Evolutionary conservation across 352 stramenopile species (phyloP), one percentile per base, ranked within the genome.

Genomic region (Phytophthora meadii): DNA sequence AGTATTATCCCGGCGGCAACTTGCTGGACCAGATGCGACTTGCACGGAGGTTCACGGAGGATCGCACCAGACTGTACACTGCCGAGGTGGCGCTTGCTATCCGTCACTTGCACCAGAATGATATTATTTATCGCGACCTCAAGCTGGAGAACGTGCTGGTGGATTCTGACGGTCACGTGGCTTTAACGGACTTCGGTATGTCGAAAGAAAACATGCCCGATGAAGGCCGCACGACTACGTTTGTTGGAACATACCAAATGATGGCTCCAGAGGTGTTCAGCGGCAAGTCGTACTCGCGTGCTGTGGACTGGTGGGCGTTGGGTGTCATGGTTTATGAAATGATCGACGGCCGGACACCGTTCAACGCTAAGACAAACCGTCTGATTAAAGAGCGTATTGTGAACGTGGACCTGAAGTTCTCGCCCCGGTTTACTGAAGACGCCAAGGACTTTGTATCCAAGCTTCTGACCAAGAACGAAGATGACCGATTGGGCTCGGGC

Each of bases 71-170:
- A 34, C 94, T 99, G 74, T 99, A 99, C 79, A 87, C 96, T 10
- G 97, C 97, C 6, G 93, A 99, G 72, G 97, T 99, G 50, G 87
- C 94, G 47, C 81, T 99, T 2, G 98, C 98, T 22, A 95, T 99
- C 47, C 79, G 94, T 54, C 87, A 98, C 70, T 71, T 98, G 65
- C 95, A 98, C 80, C 67, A 86, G 45, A 87, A 96, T 61, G 86
- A 98, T 81, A 98, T 99, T 77, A 97, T 99, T 70, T 99, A 99
- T 83, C 87, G 97, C 34, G 97, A 99, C 74, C 82, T 99, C 27
- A 99, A 99, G 81, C 94, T 98, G 36, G 97, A 99, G 74, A 99
- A 99, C 71, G 95, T 99, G 37, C 74, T 99, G 12, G 88, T 99
- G 40, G 97, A 98, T 62, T 91, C 88, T 12, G 77, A 96, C 48